phyloP scores from a whole-genome alignment of 139 green algal species.

The Picochlorum sp. region DNA sequence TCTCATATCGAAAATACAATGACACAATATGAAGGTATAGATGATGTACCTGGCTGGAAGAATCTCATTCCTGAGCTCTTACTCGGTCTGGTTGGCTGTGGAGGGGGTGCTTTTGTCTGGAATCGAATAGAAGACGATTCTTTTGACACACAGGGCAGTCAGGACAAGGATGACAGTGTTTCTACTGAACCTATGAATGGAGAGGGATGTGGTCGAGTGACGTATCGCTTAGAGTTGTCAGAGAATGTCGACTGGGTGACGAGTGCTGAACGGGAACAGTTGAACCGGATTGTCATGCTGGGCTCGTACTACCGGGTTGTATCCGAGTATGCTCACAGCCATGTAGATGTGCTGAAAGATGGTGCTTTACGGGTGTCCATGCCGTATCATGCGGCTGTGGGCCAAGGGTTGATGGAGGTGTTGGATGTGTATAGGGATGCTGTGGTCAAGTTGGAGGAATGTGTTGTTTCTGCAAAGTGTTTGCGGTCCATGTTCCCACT shows the following conservation, averaged over 20 bases:
- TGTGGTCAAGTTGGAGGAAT: constrained; percentile 57
- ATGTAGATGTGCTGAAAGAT: constrained; percentile 47
- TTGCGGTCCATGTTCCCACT: constrained; percentile 43
- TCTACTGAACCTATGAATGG: neutral
- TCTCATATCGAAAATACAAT: too few species aligned
- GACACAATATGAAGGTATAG: neutral
- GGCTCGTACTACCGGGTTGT: constrained; percentile 26
- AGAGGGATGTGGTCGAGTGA: neutral
- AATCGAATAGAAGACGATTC: too few species aligned
- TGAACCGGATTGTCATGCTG: constrained; percentile 53
- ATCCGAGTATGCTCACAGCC: constrained; percentile 10
- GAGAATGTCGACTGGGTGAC: constrained; percentile 27
- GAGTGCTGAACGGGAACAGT: constrained; percentile 13
- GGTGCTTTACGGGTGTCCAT: neutral
- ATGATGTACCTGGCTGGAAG: neutral
- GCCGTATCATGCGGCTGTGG: constrained; percentile 53
- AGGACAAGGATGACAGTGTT: too few species aligned
- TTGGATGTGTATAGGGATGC: constrained; percentile 65
- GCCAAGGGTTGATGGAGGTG: constrained; percentile 67
- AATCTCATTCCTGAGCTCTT: constrained; percentile 73
- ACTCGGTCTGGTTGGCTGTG: constrained; percentile 61
- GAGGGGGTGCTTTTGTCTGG: constrained; percentile 70
- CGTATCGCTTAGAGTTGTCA: too few species aligned
- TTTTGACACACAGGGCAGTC: too few species aligned
- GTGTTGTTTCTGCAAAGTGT: constrained; percentile 30